Percentiles rank a stretch among this genome's conserved stretches.
Evolutionary conservation across 305 asterid species (phyloP).

Genomic region (Plantago coronopus): DNA sequence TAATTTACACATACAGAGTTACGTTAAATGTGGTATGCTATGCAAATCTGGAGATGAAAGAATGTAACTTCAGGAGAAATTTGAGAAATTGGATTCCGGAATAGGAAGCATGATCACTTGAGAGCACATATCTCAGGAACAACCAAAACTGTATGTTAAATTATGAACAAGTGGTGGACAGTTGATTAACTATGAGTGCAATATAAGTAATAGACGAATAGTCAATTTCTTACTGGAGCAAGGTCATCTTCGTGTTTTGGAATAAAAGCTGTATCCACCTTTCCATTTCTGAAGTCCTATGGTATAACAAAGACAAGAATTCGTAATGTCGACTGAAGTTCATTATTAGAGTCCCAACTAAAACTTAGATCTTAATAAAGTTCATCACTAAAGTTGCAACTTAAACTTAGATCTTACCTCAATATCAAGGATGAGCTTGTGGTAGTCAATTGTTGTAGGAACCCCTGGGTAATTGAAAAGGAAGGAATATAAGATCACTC

Average conservation of each 20-base stretch:
- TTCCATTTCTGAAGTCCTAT: conserved; percentile 88
- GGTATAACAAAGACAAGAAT: conserved; percentile 13
- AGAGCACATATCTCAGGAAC: no score
- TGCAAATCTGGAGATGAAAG: no score
- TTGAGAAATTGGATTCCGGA: no score
- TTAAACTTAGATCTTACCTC: conserved; percentile 46
- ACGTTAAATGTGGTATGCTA: no score
- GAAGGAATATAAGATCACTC: conserved; percentile 5
- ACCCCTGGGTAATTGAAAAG: conserved; percentile 50
- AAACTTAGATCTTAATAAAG: conserved; percentile 23
- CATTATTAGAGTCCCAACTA: conserved; percentile 10
- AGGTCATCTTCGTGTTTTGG: conserved; percentile 95
- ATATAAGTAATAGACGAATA: no score
- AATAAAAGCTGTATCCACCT: conserved; percentile 91
- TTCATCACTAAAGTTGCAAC: no score
- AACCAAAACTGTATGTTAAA: no score
- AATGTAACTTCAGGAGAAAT: no score
- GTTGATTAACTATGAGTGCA: no score
- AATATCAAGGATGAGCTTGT: conserved; percentile 90
- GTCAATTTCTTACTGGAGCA: conserved; percentile 64
- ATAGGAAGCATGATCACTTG: no score
- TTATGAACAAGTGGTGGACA: no score
- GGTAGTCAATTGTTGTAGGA: conserved; percentile 95
- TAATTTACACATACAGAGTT: no score
- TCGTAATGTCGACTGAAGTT: not conserved